Conservation (phyloP, 1,139 yeast genomes). For the Sugiyamaella grinbergsii region DNA sequence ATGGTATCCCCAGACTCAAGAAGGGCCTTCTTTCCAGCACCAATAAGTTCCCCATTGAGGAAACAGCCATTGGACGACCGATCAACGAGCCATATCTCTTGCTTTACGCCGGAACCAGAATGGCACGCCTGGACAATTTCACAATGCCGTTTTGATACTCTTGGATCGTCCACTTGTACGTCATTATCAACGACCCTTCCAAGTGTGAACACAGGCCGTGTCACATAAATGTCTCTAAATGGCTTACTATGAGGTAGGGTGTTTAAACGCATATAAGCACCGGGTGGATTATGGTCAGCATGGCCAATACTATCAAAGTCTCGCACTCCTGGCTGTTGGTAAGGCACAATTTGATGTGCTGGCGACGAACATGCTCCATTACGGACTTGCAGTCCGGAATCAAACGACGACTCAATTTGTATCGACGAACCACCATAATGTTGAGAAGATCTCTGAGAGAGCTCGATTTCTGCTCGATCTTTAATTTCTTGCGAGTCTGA, state of each 20-base stretch:
- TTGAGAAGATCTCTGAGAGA: constrained; percentile 24
- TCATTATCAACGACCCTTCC: constrained; percentile 44
- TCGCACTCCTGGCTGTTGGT: constrained; percentile 26
- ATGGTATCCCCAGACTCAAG: constrained; percentile 66
- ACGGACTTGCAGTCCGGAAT: constrained; percentile 6
- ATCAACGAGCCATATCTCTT: constrained; percentile 81
- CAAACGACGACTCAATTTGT: constrained; percentile 17
- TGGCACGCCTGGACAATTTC: constrained; percentile 56
- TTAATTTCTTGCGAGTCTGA: constrained; percentile 26
- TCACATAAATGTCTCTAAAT: constrained; percentile 53
- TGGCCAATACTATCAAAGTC: constrained; percentile 33
- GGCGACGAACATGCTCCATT: constrained; percentile 16
- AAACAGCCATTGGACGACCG: constrained; percentile 78
- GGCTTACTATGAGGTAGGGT: constrained; percentile 48
- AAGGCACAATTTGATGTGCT: constrained; percentile 9
- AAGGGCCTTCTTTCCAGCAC: constrained; percentile 62
- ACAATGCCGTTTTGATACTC: constrained; percentile 86
- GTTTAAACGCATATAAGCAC: constrained; percentile 54
- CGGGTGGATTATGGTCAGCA: constrained; percentile 43
- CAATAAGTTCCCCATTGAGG: constrained; percentile 61
- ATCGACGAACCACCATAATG: constrained; percentile 12
- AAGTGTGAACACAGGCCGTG: constrained; percentile 34
- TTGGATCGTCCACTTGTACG: constrained; percentile 65
- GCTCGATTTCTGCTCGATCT: constrained; percentile 34
- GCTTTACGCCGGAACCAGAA: constrained; percentile 34